Evolutionary conservation across 208 protist genomes (phyloP).

Genomic region (Angomonas ambiguus): DNA sequence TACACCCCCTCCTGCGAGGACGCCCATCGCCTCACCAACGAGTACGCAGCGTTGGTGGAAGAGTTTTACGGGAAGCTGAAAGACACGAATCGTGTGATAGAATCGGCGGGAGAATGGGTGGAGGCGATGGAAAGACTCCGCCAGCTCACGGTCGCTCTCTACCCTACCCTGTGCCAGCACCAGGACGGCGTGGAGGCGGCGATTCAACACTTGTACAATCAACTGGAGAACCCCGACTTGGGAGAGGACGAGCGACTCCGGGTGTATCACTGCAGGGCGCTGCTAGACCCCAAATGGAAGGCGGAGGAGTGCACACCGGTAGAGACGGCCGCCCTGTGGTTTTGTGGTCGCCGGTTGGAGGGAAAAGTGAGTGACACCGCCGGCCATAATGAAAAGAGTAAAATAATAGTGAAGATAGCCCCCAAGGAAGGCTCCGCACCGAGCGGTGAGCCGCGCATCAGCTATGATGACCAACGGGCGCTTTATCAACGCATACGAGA

Average conservation of each 20-base stretch:
- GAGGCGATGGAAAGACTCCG: slow-evolving; percentile 28
- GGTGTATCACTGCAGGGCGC: slow-evolving; percentile 78
- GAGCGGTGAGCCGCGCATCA: slow-evolving; percentile 63
- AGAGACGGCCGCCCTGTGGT: slow-evolving; percentile 57
- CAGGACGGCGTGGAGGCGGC: slow-evolving; percentile 21
- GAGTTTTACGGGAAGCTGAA: slow-evolving; percentile 31
- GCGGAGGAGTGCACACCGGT: slow-evolving; percentile 37
- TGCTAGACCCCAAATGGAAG: slow-evolving; percentile 68
- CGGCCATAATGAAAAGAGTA: slow-evolving; percentile 64
- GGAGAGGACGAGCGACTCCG: slow-evolving; percentile 61
- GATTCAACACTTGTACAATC: slow-evolving; percentile 38
- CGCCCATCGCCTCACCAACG: neutral
- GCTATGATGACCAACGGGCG: slow-evolving; percentile 78
- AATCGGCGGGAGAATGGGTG: slow-evolving; percentile 33
- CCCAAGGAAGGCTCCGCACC: slow-evolving; percentile 50
- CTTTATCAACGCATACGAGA: slow-evolving; percentile 46
- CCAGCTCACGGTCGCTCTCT: slow-evolving; percentile 33
- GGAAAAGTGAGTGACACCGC: slow-evolving; percentile 40
- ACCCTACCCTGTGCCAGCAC: slow-evolving; percentile 43
- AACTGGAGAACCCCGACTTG: slow-evolving; percentile 65
- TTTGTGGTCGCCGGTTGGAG: slow-evolving; percentile 69
- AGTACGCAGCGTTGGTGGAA: slow-evolving; percentile 13
- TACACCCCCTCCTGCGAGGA: neutral
- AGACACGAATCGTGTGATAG: slow-evolving; percentile 18
- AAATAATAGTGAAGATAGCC: slow-evolving; percentile 65